These are phyloP conservation scores for Gaeumannomyces sp. DNA, from an alignment of 2,329 filamentous ascomycete species.

Conservation along the genomic window DNA sequence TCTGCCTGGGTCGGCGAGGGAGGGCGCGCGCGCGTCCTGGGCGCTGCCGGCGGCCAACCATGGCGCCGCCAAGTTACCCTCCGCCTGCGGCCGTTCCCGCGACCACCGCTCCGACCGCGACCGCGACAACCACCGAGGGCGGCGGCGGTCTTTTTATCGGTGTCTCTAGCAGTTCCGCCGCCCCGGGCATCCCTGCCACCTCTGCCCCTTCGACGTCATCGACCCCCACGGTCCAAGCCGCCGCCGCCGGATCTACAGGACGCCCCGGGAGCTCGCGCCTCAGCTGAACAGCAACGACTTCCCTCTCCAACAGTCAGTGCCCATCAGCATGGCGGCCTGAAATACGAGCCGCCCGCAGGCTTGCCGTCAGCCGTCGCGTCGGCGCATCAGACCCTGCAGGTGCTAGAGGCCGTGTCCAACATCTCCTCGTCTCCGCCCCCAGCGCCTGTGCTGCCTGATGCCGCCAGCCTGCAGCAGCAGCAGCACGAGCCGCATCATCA, in stretches of 20 bases:
- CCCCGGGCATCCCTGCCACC: not conserved
- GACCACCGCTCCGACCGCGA: not conserved
- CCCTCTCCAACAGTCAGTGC: not conserved
- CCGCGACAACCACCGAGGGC: not conserved
- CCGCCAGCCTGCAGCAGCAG: not conserved
- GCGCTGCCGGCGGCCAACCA: constrained; percentile 4
- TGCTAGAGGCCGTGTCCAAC: not conserved
- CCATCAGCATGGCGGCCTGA: not conserved
- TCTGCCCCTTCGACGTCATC: not conserved
- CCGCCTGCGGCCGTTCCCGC: not conserved
- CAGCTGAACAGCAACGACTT: not conserved
- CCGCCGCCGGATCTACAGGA: not conserved
- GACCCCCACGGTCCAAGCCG: not conserved
- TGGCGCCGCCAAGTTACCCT: not conserved
- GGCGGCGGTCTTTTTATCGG: not conserved
- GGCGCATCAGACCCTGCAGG: constrained; percentile 4
- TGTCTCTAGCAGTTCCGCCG: not conserved
- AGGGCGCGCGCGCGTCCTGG: not conserved
- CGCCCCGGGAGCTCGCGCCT: too few species aligned
- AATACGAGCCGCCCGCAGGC: constrained; percentile 4
- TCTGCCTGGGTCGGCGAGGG: not conserved
- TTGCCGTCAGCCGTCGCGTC: constrained; percentile 6
- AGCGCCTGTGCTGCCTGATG: not conserved
- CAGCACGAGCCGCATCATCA: not conserved
- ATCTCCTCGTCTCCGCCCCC: not conserved